These are phyloP conservation scores for Fusarium bulbicola DNA, from an alignment of 2,329 filamentous ascomycete genomes.

Conservation along the genomic window DNA sequence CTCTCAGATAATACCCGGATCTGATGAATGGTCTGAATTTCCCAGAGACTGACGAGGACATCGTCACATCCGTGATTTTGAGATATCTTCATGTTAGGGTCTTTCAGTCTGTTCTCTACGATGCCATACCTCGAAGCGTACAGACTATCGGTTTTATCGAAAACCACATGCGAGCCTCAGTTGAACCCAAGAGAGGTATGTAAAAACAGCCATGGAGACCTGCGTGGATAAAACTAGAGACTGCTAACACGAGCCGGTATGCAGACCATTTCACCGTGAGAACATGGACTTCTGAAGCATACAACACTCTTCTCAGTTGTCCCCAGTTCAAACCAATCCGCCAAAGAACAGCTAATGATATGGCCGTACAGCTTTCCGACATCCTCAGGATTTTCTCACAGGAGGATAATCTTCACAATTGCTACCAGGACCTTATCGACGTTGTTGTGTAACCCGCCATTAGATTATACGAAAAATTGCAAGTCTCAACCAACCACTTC, in stretches of 20 bases:
- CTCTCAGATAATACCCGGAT: slow-evolving; percentile 45
- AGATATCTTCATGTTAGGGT: slow-evolving; percentile 49
- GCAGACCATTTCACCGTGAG: slow-evolving; percentile 50
- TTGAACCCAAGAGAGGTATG: slow-evolving; percentile 51
- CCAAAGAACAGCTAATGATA: slow-evolving; percentile 32
- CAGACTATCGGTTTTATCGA: slow-evolving; percentile 48
- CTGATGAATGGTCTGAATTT: slow-evolving; percentile 45
- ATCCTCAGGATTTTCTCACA: slow-evolving; percentile 43
- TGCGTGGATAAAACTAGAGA: too few relatives aligned
- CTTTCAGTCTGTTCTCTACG: slow-evolving; percentile 48
- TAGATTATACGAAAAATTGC: slow-evolving; percentile 49
- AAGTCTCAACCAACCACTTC: slow-evolving; percentile 51
- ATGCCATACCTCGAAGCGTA: slow-evolving; percentile 33
- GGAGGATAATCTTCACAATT: slow-evolving; percentile 34
- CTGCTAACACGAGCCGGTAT: neutral
- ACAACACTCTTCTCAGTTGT: slow-evolving; percentile 48
- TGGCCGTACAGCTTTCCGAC: slow-evolving; percentile 43
- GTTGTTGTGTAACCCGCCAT: slow-evolving; percentile 49
- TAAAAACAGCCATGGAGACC: neutral
- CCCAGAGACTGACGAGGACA: slow-evolving; percentile 51
- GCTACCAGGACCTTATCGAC: slow-evolving; percentile 39
- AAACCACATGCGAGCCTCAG: slow-evolving; percentile 46
- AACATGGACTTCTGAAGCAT: slow-evolving; percentile 51
- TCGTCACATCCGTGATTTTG: slow-evolving; percentile 48
- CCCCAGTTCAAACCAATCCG: slow-evolving; percentile 43